Conservation (phyloP, 352 stramenopile species). For the Globisporangium spinosum region DNA sequence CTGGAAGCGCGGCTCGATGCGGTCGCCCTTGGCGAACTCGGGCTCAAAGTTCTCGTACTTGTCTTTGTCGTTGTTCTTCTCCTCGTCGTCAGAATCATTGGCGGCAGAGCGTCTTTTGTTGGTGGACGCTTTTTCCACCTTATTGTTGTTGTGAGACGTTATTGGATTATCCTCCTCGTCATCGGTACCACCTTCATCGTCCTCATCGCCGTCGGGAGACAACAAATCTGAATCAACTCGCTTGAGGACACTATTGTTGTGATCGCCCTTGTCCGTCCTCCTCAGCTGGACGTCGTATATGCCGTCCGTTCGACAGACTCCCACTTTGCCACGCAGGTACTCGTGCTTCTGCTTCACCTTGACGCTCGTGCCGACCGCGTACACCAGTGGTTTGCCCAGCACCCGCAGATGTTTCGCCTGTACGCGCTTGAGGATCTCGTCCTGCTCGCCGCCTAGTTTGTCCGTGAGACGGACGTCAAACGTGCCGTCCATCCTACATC, state of each 20-base stretch:
- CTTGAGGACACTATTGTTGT: conserved; percentile 25
- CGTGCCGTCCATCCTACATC: conserved; percentile 51
- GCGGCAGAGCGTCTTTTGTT: conserved; percentile 7
- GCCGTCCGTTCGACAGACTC: conserved; percentile 37
- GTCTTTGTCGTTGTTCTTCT: conserved; percentile 20
- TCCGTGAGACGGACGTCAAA: conserved; percentile 56
- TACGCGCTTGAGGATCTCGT: conserved; percentile 41
- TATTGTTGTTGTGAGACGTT: neutral
- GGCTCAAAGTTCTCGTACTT: conserved; percentile 39
- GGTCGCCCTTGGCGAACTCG: conserved; percentile 52
- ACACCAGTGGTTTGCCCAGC: conserved; percentile 31
- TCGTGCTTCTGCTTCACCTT: conserved; percentile 53
- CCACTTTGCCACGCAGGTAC: conserved; percentile 48
- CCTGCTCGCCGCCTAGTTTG: conserved; percentile 30
- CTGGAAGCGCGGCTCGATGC: conserved; percentile 61
- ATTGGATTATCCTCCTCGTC: conserved; percentile 5
- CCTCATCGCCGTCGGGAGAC: conserved; percentile 37
- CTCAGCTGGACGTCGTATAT: conserved; percentile 50
- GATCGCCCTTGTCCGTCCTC: conserved; percentile 8
- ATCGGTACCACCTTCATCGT: conserved; percentile 21
- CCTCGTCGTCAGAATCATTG: conserved; percentile 19
- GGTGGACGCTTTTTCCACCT: conserved; percentile 1
- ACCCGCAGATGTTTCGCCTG: conserved; percentile 21
- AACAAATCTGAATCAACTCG: conserved; percentile 41
- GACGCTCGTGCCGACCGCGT: conserved; percentile 34